Conservation (phyloP, 257 asterid genomes). For the Plectranthus barbatus region DNA sequence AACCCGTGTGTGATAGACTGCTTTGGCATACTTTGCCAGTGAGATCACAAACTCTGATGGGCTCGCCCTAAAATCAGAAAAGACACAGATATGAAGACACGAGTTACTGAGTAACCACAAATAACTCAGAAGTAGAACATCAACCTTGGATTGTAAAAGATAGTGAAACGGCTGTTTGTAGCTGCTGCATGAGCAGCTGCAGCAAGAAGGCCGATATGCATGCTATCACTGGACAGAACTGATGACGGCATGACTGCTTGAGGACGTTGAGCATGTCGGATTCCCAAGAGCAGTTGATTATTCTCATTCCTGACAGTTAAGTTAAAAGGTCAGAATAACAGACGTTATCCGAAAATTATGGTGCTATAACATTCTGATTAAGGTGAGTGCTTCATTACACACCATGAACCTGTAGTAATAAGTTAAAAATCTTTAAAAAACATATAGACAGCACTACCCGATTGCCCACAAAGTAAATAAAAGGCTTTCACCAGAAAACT, state of each 20-base stretch:
- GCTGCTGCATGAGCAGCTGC: conserved; percentile 97
- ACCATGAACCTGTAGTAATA: neutral
- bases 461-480: neutral
- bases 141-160: conserved; percentile 87
- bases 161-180: conserved; percentile 78
- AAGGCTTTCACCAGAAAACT: neutral
- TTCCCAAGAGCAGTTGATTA: conserved; percentile 76
- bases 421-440: neutral
- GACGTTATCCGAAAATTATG: neutral
- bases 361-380: neutral
- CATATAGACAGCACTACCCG: neutral
- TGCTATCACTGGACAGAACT: conserved; percentile 86
- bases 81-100: neutral
- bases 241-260: conserved; percentile 92
- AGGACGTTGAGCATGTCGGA: conserved; percentile 82
- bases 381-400: neutral
- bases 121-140: neutral
- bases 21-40: conserved; percentile 75
- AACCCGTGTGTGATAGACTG: conserved; percentile 77
- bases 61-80: conserved; percentile 56
- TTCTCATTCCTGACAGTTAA: conserved; percentile 66
- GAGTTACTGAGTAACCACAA: neutral
- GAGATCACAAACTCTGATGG: conserved; percentile 86
- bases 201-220: conserved; percentile 97
- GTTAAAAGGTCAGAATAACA: neutral